A percentile compares a stretch with the other conserved stretches of the same genome.
Conservation (phyloP, 1,284 basidiomycete species). For the Ceratobasidium papillatum region DNA sequence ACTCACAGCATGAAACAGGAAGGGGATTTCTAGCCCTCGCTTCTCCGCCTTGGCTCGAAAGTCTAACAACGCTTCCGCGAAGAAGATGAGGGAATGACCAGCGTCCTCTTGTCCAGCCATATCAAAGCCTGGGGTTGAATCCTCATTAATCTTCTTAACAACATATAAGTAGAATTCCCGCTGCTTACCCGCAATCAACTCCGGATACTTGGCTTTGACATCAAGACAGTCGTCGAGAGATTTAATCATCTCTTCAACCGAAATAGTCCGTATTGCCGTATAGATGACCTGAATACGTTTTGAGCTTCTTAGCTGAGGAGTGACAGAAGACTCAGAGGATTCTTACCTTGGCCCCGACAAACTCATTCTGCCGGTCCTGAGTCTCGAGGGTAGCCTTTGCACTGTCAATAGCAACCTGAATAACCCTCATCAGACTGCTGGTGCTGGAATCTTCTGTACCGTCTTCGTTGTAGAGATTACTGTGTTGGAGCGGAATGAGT, state of each 20-base stretch:
- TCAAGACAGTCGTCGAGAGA: constrained; percentile 76
- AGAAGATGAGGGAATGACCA: constrained; percentile 68
- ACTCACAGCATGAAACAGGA: constrained; percentile 77
- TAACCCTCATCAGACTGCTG: neutral
- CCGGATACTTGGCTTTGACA: constrained; percentile 77
- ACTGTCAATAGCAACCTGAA: constrained; percentile 60
- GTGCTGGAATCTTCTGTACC: neutral
- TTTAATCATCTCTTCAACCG: constrained; percentile 67
- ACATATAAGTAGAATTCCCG: neutral
- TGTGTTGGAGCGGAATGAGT: too few relatives aligned
- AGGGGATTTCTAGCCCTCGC: constrained; percentile 72
- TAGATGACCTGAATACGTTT: constrained; percentile 68
- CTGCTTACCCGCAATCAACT: constrained; percentile 68
- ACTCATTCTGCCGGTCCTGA: constrained; percentile 65
- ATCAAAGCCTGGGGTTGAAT: constrained; percentile 68
- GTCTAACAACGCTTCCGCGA: constrained; percentile 66
- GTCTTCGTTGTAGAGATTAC: neutral
- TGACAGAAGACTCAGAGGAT: too few relatives aligned
- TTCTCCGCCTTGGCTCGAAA: constrained; percentile 68
- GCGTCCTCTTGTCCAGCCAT: constrained; percentile 79
- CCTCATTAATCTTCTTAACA: too few relatives aligned
- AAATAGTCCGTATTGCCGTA: constrained; percentile 66
- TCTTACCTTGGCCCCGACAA: constrained; percentile 68
- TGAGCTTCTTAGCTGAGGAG: too few relatives aligned
- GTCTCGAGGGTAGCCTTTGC: constrained; percentile 62